Conservation (phyloP, 768 basidiomycete species). For the Sporobolomyces phaffii region DNA sequence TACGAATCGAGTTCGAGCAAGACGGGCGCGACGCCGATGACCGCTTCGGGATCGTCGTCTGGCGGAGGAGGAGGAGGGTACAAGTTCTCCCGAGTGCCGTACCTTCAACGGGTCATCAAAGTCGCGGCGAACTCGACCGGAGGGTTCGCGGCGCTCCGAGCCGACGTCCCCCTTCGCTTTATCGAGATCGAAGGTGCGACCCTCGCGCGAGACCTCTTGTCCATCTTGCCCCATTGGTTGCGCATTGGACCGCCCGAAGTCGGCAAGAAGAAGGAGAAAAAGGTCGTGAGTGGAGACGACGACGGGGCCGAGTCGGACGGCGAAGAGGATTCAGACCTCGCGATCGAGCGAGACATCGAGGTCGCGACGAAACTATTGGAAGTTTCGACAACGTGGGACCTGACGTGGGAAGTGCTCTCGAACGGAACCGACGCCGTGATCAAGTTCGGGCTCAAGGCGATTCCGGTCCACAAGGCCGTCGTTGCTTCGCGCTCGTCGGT, state of each 20-base stretch:
- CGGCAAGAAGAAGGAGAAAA: conserved; percentile 36
- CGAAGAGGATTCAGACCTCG: conserved; percentile 26
- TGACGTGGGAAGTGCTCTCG: conserved; percentile 23
- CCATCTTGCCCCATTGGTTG: conserved; percentile 59
- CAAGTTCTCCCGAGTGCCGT: conserved; percentile 74
- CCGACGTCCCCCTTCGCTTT: conserved; percentile 60
- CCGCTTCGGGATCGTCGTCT: not conserved
- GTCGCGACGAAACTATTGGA: conserved; percentile 17
- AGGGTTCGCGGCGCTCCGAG: conserved; percentile 74
- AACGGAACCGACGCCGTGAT: conserved; percentile 62
- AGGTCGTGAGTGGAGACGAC: conserved; percentile 28
- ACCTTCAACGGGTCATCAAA: conserved; percentile 73
- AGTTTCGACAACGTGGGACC: conserved; percentile 37
- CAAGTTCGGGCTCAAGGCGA: conserved; percentile 46
- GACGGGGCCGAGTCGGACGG: conserved; percentile 20
- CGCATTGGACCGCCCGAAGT: conserved; percentile 36
- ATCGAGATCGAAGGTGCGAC: conserved; percentile 57
- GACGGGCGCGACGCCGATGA: not conserved
- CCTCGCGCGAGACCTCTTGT: conserved; percentile 62
- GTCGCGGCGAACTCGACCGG: conserved; percentile 84
- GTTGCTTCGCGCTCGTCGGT: conserved; percentile 63
- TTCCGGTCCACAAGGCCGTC: conserved; percentile 64
- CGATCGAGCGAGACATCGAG: conserved; percentile 36
- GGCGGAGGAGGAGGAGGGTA: conserved; percentile 41
- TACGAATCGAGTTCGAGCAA: conserved; percentile 42